Evolutionary conservation across 441 rosid species (phyloP), one percentile per base, ranked within the genome.

Genomic region (Erodium chrysanthum): DNA sequence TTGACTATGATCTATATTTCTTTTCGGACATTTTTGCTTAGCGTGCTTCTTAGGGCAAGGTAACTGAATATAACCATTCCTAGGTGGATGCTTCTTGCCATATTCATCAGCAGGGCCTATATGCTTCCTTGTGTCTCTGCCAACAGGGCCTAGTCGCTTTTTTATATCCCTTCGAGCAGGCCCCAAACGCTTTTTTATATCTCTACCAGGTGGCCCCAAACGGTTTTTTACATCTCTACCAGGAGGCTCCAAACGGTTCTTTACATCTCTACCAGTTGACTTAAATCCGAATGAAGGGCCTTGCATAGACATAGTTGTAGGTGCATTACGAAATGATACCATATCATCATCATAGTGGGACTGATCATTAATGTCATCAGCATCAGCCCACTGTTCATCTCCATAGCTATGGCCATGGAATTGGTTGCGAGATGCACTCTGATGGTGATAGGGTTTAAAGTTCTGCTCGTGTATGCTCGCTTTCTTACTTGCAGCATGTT

Each of bases 301-400:
- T 70, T 71, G 72, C 29, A 44, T 48, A 21, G 44, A 71, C 29
- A 44, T 48, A 21, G 44, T 29, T 64, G 48, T 27, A 29, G 27
- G 50, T 48, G 14, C 31, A 48, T 37, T n/a, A 17, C 11, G 46
- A 60, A 72, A 75, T 35, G 76, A 66, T 20, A 68, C 62, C 67
- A 17, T 23, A 42, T 64, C 22, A 37, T 64, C 21, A 37, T 65
- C 68, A 73, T 23, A 31, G 48, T 56, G 27, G n/a, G 62, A 29
- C 25, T 64, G 65, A n/a, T 68, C 33, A 56, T 9, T 42, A 74
- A 78, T 74, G 27, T 66, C 79, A 69, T 58, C 44, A 22, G 17
- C 79, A 69, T 58, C 44, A 22, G 17, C 76, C 74, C 33, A 68
- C 8, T 69, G 54, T 63, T 61, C 69, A 73, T 68, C 66, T 61